Evolutionary conservation across 805 yeast species (phyloP).

Genomic region (Candida pseudoglaebosa): DNA sequence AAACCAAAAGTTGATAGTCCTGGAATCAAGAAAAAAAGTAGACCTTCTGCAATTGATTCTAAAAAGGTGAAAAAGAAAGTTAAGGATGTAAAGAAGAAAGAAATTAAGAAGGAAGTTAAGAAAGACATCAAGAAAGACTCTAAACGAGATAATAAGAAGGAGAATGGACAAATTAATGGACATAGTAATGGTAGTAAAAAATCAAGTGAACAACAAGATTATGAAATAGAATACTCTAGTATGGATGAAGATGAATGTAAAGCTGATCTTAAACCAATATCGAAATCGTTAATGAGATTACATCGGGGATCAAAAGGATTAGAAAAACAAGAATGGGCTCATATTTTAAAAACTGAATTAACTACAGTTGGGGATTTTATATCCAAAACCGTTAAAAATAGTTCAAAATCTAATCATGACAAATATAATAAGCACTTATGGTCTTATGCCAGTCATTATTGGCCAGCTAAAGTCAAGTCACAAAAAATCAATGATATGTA

Average conservation of each 20-base stretch:
- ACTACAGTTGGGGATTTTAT: slow-evolving; percentile 74
- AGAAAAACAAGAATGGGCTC: slow-evolving; percentile 75
- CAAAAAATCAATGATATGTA: slow-evolving; percentile 74
- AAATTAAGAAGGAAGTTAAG: slow-evolving; percentile 10
- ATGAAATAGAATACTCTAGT: slow-evolving; percentile 60
- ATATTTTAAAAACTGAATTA: slow-evolving; percentile 62
- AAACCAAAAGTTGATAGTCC: slow-evolving; percentile 13
- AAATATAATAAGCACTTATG: slow-evolving; percentile 64
- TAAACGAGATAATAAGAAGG: too few species aligned
- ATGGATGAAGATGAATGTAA: slow-evolving; percentile 76
- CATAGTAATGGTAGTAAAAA: slow-evolving; percentile 6
- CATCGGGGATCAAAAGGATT: slow-evolving; percentile 70
- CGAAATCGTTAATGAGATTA: slow-evolving; percentile 59
- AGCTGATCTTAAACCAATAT: slow-evolving; percentile 57
- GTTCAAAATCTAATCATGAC: slow-evolving; percentile 24
- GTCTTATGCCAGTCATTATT: slow-evolving; percentile 77
- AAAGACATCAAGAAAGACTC: slow-evolving; percentile 7
- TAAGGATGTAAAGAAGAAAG: slow-evolving; percentile 8
- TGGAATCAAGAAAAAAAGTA: slow-evolving; percentile 1
- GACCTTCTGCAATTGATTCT: slow-evolving; percentile 7
- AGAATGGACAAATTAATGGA: slow-evolving; percentile 1
- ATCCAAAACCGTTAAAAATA: slow-evolving; percentile 10
- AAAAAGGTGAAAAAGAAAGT: slow-evolving; percentile 4
- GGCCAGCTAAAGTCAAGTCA: slow-evolving; percentile 86
- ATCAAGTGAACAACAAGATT: slow-evolving; percentile 15